Percentiles rank a stretch among this genome's conserved stretches.
phyloP scores from a whole-genome alignment of 176 grass and related monocot species.

The Aegilops longissima region DNA sequence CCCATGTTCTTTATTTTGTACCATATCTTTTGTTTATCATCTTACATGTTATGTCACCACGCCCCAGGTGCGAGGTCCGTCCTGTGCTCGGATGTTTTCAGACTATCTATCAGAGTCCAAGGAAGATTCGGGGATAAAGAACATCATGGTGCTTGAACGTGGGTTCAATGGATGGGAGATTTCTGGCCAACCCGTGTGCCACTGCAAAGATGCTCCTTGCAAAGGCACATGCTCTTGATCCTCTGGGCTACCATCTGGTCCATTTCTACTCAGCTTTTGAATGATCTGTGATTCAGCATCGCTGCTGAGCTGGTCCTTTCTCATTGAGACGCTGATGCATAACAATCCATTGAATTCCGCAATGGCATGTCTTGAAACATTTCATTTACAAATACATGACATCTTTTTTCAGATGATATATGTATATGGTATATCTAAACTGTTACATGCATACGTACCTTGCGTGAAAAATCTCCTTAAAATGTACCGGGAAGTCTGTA shows the following conservation, averaged over 20 bases:
- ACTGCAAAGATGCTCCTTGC: slow-evolving; percentile 59
- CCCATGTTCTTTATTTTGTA: neutral
- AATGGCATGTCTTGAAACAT: slow-evolving; percentile 22
- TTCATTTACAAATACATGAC: neutral
- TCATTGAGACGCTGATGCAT: neutral
- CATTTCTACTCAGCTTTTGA: neutral
- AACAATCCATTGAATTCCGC: neutral
- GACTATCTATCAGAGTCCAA: slow-evolving; percentile 62
- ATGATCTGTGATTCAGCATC: neutral
- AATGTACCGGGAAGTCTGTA: neutral
- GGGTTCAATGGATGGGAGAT: slow-evolving; percentile 82
- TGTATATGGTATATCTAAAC: neutral
- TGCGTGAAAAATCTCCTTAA: neutral
- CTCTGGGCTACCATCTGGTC: neutral
- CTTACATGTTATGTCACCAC: neutral
- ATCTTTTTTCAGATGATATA: neutral
- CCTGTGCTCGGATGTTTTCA: slow-evolving; percentile 61
- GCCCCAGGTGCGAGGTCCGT: slow-evolving; percentile 72
- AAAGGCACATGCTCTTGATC: slow-evolving; percentile 44
- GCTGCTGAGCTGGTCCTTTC: neutral
- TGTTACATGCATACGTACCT: neutral
- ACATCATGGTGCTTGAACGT: slow-evolving; percentile 75
- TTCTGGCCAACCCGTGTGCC: slow-evolving; percentile 67
- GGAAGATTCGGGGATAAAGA: slow-evolving; percentile 53
- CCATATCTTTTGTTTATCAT: neutral